These are phyloP conservation scores for Kazachstania sp. DNA, from an alignment of 1,139 yeast genomes.

Conservation along the genomic window DNA sequence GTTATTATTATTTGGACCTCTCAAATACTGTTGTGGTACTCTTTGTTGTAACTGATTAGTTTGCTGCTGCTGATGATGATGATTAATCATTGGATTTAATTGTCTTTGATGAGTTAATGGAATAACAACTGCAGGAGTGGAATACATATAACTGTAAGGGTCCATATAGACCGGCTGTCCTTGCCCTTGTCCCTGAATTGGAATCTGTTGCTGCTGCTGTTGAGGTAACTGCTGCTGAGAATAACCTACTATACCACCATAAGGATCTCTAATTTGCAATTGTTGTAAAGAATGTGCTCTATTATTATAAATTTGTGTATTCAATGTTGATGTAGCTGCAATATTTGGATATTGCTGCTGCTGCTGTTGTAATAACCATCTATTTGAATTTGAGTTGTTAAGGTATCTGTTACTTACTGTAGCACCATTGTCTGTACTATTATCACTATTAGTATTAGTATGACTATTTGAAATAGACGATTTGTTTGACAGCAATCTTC, in stretches of 20 bases:
- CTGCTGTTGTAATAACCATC: background rate
- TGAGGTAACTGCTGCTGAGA: background rate
- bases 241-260: background rate
- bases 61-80: no score
- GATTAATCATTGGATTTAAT: background rate
- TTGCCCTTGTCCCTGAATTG: background rate
- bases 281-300: slow-evolving; percentile 2
- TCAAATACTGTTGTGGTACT: background rate
- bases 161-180: background rate
- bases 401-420: background rate
- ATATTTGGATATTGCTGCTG: background rate
- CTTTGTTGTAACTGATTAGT: background rate
- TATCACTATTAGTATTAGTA: background rate
- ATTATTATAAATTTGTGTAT: slow-evolving; percentile 1
- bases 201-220: no score
- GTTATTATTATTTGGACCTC: background rate
- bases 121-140: background rate
- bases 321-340: background rate
- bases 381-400: background rate
- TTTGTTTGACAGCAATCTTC: slow-evolving; percentile 4
- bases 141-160: background rate
- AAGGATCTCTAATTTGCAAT: background rate
- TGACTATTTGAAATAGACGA: slow-evolving; percentile 1
- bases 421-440: background rate
- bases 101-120: background rate